phyloP scores from a whole-genome alignment of 1,139 yeast genomes.

The Suhomyces maxii region DNA sequence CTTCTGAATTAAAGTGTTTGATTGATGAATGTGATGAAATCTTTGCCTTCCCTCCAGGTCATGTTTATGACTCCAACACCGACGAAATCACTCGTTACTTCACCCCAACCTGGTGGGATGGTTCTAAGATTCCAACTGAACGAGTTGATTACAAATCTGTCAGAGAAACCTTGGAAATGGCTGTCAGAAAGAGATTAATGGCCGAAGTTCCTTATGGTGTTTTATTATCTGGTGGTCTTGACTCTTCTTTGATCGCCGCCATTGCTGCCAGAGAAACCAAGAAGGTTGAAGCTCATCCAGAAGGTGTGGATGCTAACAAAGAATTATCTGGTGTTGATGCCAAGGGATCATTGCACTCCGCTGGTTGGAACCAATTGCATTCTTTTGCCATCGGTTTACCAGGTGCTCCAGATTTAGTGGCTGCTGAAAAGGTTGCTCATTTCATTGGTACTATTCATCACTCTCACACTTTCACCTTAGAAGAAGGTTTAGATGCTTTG shows the following conservation, averaged over 20 bases:
- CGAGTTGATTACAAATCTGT: slow-evolving; percentile 71
- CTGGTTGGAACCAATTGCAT: slow-evolving; percentile 80
- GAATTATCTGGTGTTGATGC: slow-evolving; percentile 92
- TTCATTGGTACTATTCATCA: slow-evolving; percentile 95
- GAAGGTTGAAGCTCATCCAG: slow-evolving; percentile 60
- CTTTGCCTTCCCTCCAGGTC: slow-evolving; percentile 97
- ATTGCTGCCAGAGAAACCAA: slow-evolving; percentile 96
- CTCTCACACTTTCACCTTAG: slow-evolving; percentile 93
- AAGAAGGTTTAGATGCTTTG: slow-evolving; percentile 95
- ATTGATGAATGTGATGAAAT: slow-evolving; percentile 93
- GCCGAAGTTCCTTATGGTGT: slow-evolving; percentile 99
- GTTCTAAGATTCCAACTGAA: slow-evolving; percentile 63
- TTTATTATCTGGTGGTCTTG: slow-evolving; percentile 92
- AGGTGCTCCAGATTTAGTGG: slow-evolving; percentile 95
- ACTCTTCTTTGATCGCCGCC: slow-evolving; percentile 92
- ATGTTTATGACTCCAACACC: slow-evolving; percentile 88
- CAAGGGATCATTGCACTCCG: slow-evolving; percentile 71
- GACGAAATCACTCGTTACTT: slow-evolving; percentile 84
- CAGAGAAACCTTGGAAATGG: slow-evolving; percentile 82
- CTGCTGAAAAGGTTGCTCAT: slow-evolving; percentile 95
- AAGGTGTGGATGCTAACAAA: slow-evolving; percentile 51
- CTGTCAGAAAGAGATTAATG: slow-evolving; percentile 98
- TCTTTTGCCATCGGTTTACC: slow-evolving; percentile 97
- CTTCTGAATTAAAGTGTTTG: slow-evolving; percentile 92
- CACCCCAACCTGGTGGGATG: slow-evolving; percentile 95